phyloP scores from a whole-genome alignment of 78 protist genomes.

The Protostelium mycophagum region DNA sequence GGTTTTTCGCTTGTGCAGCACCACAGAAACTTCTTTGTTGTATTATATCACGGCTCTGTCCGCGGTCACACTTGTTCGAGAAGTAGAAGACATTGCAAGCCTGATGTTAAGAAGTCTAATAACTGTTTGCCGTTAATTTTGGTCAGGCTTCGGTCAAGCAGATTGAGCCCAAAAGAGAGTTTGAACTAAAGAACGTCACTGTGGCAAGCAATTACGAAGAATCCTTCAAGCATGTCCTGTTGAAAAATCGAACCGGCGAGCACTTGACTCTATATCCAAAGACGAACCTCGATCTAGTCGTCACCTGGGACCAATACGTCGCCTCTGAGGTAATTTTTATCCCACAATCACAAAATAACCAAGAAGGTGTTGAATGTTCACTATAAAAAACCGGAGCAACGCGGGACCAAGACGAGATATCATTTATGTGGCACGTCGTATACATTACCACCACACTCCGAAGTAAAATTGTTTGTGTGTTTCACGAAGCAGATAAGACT shows the following conservation, averaged over 20 bases:
- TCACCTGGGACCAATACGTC: slow-evolving; percentile 30
- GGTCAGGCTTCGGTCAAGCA: too few species aligned
- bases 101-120: too few species aligned
- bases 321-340: neutral
- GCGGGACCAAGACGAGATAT: neutral
- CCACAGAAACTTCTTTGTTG: too few species aligned
- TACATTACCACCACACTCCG: slow-evolving; percentile 19
- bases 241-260: slow-evolving; percentile 22
- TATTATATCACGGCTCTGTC: too few species aligned
- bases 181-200: neutral
- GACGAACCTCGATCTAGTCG: slow-evolving; percentile 22
- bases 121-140: too few species aligned
- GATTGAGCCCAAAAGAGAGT: neutral
- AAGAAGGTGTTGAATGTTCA: neutral
- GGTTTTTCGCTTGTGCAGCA: too few species aligned
- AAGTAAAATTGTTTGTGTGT: slow-evolving; percentile 15
- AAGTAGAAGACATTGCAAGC: too few species aligned
- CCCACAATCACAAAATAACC: slow-evolving; percentile 19
- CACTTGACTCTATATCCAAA: slow-evolving; percentile 56
- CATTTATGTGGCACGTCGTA: slow-evolving; percentile 44
- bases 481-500: neutral
- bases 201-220: neutral
- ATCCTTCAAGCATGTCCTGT: slow-evolving; percentile 13
- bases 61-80: too few species aligned
- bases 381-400: neutral